Conservation (phyloP, 768 basidiomycete species). For the Sporobolomyces pararoseus region DNA sequence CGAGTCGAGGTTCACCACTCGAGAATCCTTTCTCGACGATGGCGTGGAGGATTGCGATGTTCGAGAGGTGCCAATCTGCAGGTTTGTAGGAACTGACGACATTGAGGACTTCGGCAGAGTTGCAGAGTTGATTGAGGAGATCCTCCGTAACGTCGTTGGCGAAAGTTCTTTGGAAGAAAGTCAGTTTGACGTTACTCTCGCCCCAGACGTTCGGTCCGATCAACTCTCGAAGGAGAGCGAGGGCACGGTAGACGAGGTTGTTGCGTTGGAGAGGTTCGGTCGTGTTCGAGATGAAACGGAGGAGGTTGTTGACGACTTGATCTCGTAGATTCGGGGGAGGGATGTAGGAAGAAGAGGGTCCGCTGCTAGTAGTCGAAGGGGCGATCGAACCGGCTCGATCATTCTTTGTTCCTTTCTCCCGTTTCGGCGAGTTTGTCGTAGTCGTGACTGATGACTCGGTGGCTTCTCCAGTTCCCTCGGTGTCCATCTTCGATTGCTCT, state of each 20-base stretch:
- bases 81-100: constrained; percentile 77
- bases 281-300: constrained; percentile 74
- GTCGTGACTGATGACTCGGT: background rate
- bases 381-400: constrained; percentile 51
- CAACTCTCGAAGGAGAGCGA: constrained; percentile 64
- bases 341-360: constrained; percentile 25
- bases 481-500: constrained; percentile 50
- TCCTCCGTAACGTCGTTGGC: constrained; percentile 68
- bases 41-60: constrained; percentile 69
- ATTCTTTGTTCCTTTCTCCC: constrained; percentile 41
- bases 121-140: constrained; percentile 65
- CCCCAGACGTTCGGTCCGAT: constrained; percentile 80
- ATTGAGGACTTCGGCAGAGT: constrained; percentile 81
- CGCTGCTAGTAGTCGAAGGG: constrained; percentile 45
- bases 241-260: constrained; percentile 50
- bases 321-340: constrained; percentile 72
- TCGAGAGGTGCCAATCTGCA: constrained; percentile 71
- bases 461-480: constrained; percentile 8
- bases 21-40: constrained; percentile 78
- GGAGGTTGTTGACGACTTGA: constrained; percentile 87
- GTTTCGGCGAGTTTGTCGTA: constrained; percentile 42
- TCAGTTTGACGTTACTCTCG: constrained; percentile 84
- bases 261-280: constrained; percentile 49
- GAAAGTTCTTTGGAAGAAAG: constrained; percentile 79
- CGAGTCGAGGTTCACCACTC: constrained; percentile 66